Evolutionary conservation across 805 yeast genomes (phyloP).

Genomic region (Saturnispora ahearnii): DNA sequence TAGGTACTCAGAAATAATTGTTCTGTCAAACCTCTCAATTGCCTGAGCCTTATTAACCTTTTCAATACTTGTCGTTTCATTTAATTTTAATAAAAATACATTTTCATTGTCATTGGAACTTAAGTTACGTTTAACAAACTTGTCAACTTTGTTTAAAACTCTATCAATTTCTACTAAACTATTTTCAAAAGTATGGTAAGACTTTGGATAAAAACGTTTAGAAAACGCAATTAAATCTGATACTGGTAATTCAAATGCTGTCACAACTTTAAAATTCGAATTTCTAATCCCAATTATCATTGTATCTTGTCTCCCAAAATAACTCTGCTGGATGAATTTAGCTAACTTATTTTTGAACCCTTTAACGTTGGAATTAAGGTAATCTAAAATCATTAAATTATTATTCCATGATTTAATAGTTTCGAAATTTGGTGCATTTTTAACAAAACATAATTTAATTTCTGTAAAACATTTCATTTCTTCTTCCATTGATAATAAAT

Average conservation of each 20-base stretch:
- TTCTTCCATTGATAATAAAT: not conserved
- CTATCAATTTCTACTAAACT: not conserved
- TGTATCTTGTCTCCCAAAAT: conserved; percentile 10
- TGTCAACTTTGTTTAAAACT: not conserved
- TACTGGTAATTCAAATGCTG: not conserved
- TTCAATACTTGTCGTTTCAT: not conserved
- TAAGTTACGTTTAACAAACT: not conserved
- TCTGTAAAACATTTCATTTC: conserved; percentile 10
- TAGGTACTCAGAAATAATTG: not conserved
- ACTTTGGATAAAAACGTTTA: not conserved
- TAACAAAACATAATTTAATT: conserved; percentile 8
- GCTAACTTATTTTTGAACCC: conserved; percentile 1
- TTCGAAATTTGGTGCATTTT: not conserved
- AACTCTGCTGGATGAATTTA: conserved; percentile 12
- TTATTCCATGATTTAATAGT: not conserved
- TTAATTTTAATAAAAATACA: not conserved
- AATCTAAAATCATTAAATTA: conserved; percentile 2
- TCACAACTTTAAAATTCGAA: conserved; percentile 1
- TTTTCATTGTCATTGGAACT: conserved; percentile 3
- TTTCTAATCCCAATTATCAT: conserved; percentile 13
- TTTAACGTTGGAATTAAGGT: not conserved
- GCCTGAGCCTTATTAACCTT: not conserved
- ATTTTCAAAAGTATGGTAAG: conserved; percentile 3
- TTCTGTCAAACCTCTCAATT: not conserved
- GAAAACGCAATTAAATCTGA: conserved; percentile 11